A percentile compares a stretch with the other conserved stretches of the same genome.
Evolutionary conservation across 2,329 filamentous ascomycete genomes (phyloP).

Genomic region (Diaporthe velutina): DNA sequence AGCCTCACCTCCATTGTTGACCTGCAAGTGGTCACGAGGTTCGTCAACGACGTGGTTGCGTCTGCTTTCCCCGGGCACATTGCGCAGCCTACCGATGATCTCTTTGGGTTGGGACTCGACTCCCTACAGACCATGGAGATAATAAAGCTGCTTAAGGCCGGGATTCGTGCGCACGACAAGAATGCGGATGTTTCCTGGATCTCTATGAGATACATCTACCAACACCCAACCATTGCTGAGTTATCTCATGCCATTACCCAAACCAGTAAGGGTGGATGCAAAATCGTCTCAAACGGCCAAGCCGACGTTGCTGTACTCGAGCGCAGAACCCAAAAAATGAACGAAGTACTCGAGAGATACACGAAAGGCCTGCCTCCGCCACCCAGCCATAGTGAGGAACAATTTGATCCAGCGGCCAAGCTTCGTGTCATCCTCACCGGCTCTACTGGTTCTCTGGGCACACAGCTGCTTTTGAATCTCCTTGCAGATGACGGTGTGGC

Average conservation of each 20-base stretch:
- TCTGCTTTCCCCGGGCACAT: slow-evolving; percentile 33
- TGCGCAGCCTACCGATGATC: slow-evolving; percentile 33
- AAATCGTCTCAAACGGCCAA: neutral
- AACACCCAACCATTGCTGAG: slow-evolving; percentile 39
- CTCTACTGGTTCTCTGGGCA: slow-evolving; percentile 51
- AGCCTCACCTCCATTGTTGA: neutral
- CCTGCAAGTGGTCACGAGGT: neutral
- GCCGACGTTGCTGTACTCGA: neutral
- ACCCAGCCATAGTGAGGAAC: neutral
- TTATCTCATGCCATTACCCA: slow-evolving; percentile 23
- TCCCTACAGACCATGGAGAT: slow-evolving; percentile 41
- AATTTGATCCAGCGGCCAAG: slow-evolving; percentile 35
- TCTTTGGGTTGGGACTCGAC: slow-evolving; percentile 41
- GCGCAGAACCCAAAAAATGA: slow-evolving; percentile 12
- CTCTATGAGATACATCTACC: slow-evolving; percentile 38
- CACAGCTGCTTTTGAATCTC: slow-evolving; percentile 48
- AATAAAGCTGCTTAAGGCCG: slow-evolving; percentile 35
- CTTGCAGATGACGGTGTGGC: slow-evolving; percentile 44
- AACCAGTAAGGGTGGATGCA: neutral
- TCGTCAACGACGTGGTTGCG: slow-evolving; percentile 32
- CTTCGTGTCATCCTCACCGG: slow-evolving; percentile 49
- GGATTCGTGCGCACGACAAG: slow-evolving; percentile 18
- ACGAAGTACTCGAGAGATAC: neutral
- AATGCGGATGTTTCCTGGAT: slow-evolving; percentile 22
- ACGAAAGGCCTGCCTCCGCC: neutral